Percentiles rank a stretch among this genome's conserved stretches.
Conservation (phyloP, 805 yeast genomes). For the Suhomyces prunicola region DNA sequence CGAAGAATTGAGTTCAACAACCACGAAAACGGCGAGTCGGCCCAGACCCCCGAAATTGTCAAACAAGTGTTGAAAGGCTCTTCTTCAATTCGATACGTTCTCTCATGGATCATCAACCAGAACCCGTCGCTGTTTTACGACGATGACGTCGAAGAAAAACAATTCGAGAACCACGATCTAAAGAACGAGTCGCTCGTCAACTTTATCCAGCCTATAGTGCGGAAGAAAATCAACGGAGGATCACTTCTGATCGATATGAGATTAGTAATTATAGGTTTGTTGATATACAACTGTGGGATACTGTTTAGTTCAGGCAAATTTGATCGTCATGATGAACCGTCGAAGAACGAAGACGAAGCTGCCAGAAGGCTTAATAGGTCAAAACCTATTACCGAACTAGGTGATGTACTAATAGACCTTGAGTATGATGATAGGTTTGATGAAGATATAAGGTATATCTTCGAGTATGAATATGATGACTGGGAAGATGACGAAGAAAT, state of each 20-base stretch:
- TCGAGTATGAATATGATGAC: slow-evolving; percentile 48
- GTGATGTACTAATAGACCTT: slow-evolving; percentile 51
- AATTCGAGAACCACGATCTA: slow-evolving; percentile 47
- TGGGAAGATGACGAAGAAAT: slow-evolving; percentile 8
- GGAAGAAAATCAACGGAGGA: slow-evolving; percentile 56
- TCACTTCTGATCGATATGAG: slow-evolving; percentile 57
- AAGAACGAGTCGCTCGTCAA: slow-evolving; percentile 55
- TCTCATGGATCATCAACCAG: slow-evolving; percentile 59
- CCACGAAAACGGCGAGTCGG: slow-evolving; percentile 19
- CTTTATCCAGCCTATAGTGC: slow-evolving; percentile 65
- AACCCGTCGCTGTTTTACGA: slow-evolving; percentile 24
- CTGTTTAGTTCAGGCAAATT: slow-evolving; percentile 10
- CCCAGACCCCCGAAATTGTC: slow-evolving; percentile 32
- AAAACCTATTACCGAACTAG: slow-evolving; percentile 39
- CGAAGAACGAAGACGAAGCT: slow-evolving; percentile 6
- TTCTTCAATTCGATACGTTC: slow-evolving; percentile 57
- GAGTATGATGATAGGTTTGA: slow-evolving; percentile 65
- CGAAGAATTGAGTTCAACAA: slow-evolving; percentile 32
- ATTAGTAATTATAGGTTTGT: slow-evolving; percentile 53
- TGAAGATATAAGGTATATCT: slow-evolving; percentile 62
- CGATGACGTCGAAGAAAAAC: slow-evolving; percentile 8
- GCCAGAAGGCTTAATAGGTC: slow-evolving; percentile 16
- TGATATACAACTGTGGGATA: slow-evolving; percentile 25
- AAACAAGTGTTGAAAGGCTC: slow-evolving; percentile 52
- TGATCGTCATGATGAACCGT: slow-evolving; percentile 2